Evolutionary conservation across 2,329 filamentous ascomycete species (phyloP), one percentile per base, ranked within the genome.

Genomic region (Mycogone perniciosa): DNA sequence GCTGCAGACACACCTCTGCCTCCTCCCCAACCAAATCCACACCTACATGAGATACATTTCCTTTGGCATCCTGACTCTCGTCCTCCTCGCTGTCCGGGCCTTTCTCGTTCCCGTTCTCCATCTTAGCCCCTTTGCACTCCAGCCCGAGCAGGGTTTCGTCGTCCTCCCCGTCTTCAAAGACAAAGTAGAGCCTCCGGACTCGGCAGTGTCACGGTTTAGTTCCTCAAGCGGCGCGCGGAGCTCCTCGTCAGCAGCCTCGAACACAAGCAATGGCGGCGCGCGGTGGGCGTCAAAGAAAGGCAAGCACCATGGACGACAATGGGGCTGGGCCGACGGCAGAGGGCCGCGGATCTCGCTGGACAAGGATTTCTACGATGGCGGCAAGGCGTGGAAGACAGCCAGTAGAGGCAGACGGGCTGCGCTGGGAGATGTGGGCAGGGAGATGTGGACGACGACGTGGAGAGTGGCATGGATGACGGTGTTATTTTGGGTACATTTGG

Each of bases 1-100:
- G 0, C 70, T 96, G 4, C 89, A 97, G 69, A 93, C 88, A 1
- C 88, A 95, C 57, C 79, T 97, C 2, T 99, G 93, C 64, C 79
- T 99, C 2, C 76, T 97, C 7, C 93, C 93, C 0, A 89, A 92
- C 66, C 90, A 96, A 67, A 74, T 96, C 8, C 79, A 80, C 45
- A 91, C 90, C 6, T 95, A 92, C 67, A 82, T 93, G 54, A 79
- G 81, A 51, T 99, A 99, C 64, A 81, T 76, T 33, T 71, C 78
- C 30, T 74, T 93, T 11, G 72, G 85, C 1, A 74, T 76, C 20
- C 57, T 82, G 5, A 76, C 72, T 26, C 41, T 83, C 9, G 61
- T 77, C 10, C 54, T 77, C 4, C 71, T 85, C 6, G 65, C 71
- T 41, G 66, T 77, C 6, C 73, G 81, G 13, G 79, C 81, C 5